These are phyloP conservation scores for Claviceps sp. DNA, from an alignment of 2,329 filamentous ascomycete genomes.

Conservation along the genomic window DNA sequence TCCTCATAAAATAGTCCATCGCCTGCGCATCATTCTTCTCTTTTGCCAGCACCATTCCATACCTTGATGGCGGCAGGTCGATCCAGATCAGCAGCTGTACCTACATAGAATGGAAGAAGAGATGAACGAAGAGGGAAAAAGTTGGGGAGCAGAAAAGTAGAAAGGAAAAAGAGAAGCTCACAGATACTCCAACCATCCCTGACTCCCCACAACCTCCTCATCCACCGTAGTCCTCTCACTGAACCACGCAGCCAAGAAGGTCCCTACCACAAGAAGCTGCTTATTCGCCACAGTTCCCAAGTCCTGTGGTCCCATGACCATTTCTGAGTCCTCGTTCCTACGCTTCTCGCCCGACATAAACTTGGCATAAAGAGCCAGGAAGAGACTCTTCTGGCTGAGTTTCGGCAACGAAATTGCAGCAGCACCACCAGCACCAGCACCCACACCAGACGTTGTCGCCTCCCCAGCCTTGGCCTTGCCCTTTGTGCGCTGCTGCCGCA, in stretches of 20 bases:
- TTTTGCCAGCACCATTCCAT: constrained; percentile 80
- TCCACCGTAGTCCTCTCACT: constrained; percentile 44
- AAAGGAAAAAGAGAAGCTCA: constrained; percentile 20
- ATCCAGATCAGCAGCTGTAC: not conserved
- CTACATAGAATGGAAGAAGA: not conserved
- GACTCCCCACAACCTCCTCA: constrained; percentile 48
- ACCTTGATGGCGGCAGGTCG: constrained; percentile 28
- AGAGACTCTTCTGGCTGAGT: constrained; percentile 82
- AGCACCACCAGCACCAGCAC: not conserved
- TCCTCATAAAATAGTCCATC: constrained; percentile 74
- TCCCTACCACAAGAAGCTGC: constrained; percentile 63
- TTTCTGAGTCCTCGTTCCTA: constrained; percentile 92
- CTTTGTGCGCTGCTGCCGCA: constrained; percentile 36
- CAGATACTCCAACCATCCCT: constrained; percentile 90
- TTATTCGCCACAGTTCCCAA: constrained; percentile 74
- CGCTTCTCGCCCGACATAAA: constrained; percentile 90
- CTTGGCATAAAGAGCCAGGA: constrained; percentile 84
- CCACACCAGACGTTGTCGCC: not conserved
- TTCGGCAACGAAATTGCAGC: constrained; percentile 28
- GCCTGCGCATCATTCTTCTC: constrained; percentile 81
- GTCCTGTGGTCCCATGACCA: constrained; percentile 90
- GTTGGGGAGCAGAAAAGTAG: no score
- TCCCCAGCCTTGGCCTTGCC: constrained; percentile 35
- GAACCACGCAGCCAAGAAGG: constrained; percentile 73
- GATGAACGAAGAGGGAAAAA: not conserved